Conservation (phyloP, 148 eudicot genomes). For the Rheum nobile region DNA sequence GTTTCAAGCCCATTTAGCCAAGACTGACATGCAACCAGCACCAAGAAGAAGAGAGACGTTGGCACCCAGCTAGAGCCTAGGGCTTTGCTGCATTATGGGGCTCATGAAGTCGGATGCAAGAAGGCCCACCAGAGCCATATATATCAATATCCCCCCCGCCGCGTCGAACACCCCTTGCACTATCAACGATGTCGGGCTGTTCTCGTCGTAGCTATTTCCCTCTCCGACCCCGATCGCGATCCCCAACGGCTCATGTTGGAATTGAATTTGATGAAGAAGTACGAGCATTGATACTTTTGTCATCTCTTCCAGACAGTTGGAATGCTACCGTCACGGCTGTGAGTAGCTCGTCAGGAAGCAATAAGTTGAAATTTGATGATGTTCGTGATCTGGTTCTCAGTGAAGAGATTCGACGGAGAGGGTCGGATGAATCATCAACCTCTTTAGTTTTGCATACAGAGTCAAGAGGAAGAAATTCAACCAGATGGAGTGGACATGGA, state of each 20-base stretch:
- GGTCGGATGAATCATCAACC: no score
- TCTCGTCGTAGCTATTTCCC: conserved; percentile 31
- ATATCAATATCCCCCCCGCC: conserved; percentile 52
- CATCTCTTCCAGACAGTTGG: no score
- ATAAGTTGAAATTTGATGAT: no score
- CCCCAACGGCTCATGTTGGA: conserved; percentile 53
- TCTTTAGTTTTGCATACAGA: no score
- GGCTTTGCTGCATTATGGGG: conserved; percentile 46
- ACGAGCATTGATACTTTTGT: no score
- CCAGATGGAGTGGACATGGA: no score
- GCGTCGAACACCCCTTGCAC: conserved; percentile 54
- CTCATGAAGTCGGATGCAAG: conserved; percentile 67
- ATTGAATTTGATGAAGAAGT: no score
- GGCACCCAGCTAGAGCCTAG: conserved; percentile 43
- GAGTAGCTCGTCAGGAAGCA: no score
- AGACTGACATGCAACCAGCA: conserved; percentile 55
- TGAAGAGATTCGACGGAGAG: no score
- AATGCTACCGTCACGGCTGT: no score
- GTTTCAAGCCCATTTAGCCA: conserved; percentile 78
- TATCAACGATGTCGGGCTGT: conserved; percentile 32
- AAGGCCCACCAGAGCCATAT: conserved; percentile 73
- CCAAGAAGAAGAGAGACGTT: conserved; percentile 51
- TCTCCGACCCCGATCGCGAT: conserved; percentile 44
- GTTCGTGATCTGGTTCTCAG: no score
- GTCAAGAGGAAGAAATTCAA: no score